Base-by-base conservation (phyloP, 768 basidiomycete species). In the Melanogaster broomeanus region DNA sequence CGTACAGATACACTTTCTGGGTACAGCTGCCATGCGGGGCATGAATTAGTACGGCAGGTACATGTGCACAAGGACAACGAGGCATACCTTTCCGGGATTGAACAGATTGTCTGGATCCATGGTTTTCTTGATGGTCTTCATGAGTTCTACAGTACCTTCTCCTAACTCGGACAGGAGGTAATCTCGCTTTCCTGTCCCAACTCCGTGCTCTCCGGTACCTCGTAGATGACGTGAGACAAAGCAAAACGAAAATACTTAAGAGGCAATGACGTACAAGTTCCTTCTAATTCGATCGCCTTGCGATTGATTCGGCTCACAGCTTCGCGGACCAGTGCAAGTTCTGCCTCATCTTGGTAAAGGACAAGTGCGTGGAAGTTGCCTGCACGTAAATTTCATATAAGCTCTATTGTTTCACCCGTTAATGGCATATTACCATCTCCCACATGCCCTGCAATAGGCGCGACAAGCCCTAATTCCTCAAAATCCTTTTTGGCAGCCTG, bases 161-260 rank as follows among this genome's bases (percentile, higher is more conserved):
- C 81, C 81, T 4, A 83, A 67, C 55, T 83, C 81, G 10, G 65
- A 61, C 18, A 64, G 58, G 3, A 83, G 70, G 57, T 78, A 82
- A 43, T 74, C 71, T 49, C 74, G 73, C 59, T 80, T 80, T 13
- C 76, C 77, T 4, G 74, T 60, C 3, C 78, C 78, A 18, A 79
- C 74, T 4, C 77, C 77, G 55, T 78, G 77, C 56, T 78, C 77
- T 13, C 73, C 72, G 1, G 69, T 72, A 50, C 68, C 67, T 70
- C 25, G 22, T 39, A 13, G 21, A 9, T 9, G 3, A 33, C 15
- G 44, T 55, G 22, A 49, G 22, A 9, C n/a, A 19, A 4, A 38
- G 4, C 5, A 13, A 22, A n/a, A 4, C 6, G 19, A 22, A 41
- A 11, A 27, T 4, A 21, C 16, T 11, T 3, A 10, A 19, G 19